Evolutionary conservation across 2,329 filamentous ascomycete species (phyloP).

Genomic region (Penicillium glabrum): DNA sequence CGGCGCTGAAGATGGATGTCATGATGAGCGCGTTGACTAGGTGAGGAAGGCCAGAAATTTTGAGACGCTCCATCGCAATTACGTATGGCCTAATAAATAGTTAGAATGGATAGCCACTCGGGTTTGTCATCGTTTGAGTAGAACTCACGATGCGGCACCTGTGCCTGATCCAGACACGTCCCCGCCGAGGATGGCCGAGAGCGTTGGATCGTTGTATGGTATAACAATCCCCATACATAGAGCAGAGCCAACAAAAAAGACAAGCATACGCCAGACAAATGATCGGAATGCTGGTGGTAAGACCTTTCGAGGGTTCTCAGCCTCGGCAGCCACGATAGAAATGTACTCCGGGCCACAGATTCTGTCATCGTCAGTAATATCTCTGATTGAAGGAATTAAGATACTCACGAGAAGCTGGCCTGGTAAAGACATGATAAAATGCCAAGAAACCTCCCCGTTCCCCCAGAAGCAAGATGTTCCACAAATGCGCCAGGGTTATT

Average conservation of each 20-base stretch:
- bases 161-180: constrained; percentile 42
- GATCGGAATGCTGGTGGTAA: constrained; percentile 72
- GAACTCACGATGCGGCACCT: constrained; percentile 53
- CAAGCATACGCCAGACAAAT: constrained; percentile 72
- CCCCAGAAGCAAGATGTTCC: constrained; percentile 60
- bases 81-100: constrained; percentile 53
- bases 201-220: constrained; percentile 62
- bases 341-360: constrained; percentile 67
- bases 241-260: constrained; percentile 71
- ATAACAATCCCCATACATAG: constrained; percentile 69
- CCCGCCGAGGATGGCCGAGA: constrained; percentile 55
- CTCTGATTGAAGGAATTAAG: too few species aligned
- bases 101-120: background rate
- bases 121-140: background rate
- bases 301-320: constrained; percentile 65
- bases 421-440: constrained; percentile 70
- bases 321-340: constrained; percentile 61
- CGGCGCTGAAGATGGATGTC: constrained; percentile 63
- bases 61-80: constrained; percentile 63
- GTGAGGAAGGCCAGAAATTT: constrained; percentile 61
- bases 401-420: constrained; percentile 56
- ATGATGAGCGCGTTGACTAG: constrained; percentile 69
- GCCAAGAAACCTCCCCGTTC: constrained; percentile 54
- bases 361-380: constrained; percentile 5
- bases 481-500: constrained; percentile 56